Conservation (phyloP, 805 yeast genomes). For the Wickerhamomyces canadensis region DNA sequence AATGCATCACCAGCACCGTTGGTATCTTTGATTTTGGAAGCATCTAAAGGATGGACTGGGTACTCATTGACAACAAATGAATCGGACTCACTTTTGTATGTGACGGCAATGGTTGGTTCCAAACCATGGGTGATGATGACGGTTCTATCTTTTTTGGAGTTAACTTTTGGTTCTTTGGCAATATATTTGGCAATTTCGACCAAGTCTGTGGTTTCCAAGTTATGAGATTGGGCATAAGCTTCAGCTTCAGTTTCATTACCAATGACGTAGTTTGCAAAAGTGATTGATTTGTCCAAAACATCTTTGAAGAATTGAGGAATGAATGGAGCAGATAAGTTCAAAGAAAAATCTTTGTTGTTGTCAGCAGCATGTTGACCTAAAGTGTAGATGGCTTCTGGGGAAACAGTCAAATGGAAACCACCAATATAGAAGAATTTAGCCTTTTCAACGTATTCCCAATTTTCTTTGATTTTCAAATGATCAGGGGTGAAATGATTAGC, state of each 20-base stretch:
- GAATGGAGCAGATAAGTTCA: slow-evolving; percentile 96
- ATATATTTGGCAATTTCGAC: slow-evolving; percentile 75
- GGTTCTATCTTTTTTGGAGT: slow-evolving; percentile 64
- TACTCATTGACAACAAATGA: slow-evolving; percentile 43
- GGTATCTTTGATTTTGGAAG: slow-evolving; percentile 74
- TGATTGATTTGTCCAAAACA: slow-evolving; percentile 70
- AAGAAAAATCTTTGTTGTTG: slow-evolving; percentile 65
- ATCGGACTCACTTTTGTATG: slow-evolving; percentile 44
- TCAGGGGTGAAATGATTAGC: slow-evolving; percentile 93
- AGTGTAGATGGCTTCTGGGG: slow-evolving; percentile 87
- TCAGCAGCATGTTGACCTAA: slow-evolving; percentile 91
- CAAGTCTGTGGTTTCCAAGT: slow-evolving; percentile 51
- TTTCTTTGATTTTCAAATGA: slow-evolving; percentile 83
- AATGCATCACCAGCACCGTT: slow-evolving; percentile 99
- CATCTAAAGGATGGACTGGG: slow-evolving; percentile 68
- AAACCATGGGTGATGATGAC: slow-evolving; percentile 95
- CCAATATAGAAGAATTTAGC: slow-evolving; percentile 89
- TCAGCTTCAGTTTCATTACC: slow-evolving; percentile 98
- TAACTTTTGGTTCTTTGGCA: slow-evolving; percentile 73
- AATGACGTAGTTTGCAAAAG: slow-evolving; percentile 85
- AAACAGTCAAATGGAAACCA: slow-evolving; percentile 98
- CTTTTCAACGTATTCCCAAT: slow-evolving; percentile 79
- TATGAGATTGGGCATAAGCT: slow-evolving; percentile 86
- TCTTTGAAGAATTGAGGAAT: slow-evolving; percentile 94
- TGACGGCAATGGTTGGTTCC: slow-evolving; percentile 80